Base-by-base conservation (phyloP, 2,329 filamentous ascomycete genomes). In the Aspergillus intermedius region DNA sequence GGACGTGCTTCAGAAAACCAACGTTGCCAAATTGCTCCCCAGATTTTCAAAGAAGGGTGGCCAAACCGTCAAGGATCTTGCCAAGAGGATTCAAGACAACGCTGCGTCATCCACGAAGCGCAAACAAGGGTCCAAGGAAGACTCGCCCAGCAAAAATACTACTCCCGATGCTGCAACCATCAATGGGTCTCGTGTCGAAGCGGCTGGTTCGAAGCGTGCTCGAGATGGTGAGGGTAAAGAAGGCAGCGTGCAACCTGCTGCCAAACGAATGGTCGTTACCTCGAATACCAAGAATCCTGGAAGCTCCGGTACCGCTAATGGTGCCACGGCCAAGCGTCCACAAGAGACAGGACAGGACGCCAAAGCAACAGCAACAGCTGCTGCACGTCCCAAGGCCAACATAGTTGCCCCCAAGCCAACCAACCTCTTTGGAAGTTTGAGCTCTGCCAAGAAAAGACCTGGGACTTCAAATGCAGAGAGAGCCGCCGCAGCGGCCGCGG, bases 21-120 rank as follows among this genome's bases (percentile, higher is more conserved):
- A 82, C 55, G 66, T 83, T 25, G 72, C 73, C 47, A 84, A 82
- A 59, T 70, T 82, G 13, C 65, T 84, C 13, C 73, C 74, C 2
- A 73, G 76, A 22, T 77, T 82, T 54, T 69, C 77, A 46, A 84
- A 82, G 63, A 78, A 77, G 53, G 80, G 79, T 22, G 77, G 77
- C 54, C 75, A 74, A n/a, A 70, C 75, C 43, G 77, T 76, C 44
- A 80, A 81, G 57, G 70, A 69, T 13, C 71, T 80, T 30, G 77
- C 79, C 3, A 76, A 81, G 55, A 72, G 73, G 54, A 77, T 84
- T 39, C 58, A 80, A 42, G 71, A 74, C 21, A 76, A 76, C 59
- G 74, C 73, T 48, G 64, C 64, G 37, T 64, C 65, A 30, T 69
- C 65, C 15, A 72, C 71, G 4, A 74, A 74, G 55, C 66, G 70